These are phyloP conservation scores for Closterium sp. DNA, from an alignment of 139 green algal species.

Conservation along the genomic window DNA sequence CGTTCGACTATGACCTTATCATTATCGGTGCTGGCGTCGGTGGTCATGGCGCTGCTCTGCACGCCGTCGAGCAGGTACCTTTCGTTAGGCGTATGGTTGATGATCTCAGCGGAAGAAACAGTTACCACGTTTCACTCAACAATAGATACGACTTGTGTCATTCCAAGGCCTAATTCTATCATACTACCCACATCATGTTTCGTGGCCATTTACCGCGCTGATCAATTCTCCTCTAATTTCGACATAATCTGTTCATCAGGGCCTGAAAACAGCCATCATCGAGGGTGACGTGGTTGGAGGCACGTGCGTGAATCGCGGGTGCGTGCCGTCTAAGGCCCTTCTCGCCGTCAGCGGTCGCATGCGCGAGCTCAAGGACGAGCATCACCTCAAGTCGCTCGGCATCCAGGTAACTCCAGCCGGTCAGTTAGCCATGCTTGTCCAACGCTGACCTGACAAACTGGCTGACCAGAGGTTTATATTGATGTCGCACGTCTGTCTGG, in stretches of 20 bases:
- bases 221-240: background rate
- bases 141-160: background rate
- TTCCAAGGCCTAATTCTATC: background rate
- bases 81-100: background rate
- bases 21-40: slow-evolving; percentile 98
- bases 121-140: background rate
- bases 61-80: slow-evolving; percentile 88
- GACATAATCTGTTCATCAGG: slow-evolving; percentile 49
- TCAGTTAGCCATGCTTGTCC: too few relatives aligned
- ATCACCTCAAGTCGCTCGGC: slow-evolving; percentile 87
- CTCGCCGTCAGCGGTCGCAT: slow-evolving; percentile 92
- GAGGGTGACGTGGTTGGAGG: slow-evolving; percentile 96
- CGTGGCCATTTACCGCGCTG: background rate
- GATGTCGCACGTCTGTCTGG: background rate
- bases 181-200: background rate
- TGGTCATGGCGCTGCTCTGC: slow-evolving; percentile 94
- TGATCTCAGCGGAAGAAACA: background rate
- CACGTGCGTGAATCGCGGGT: slow-evolving; percentile 99
- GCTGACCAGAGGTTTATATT: too few relatives aligned
- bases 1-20: slow-evolving; percentile 96
- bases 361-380: slow-evolving; percentile 84
- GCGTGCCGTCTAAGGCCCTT: slow-evolving; percentile 92
- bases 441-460: too few relatives aligned
- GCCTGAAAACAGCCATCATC: slow-evolving; percentile 94
- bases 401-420: slow-evolving; percentile 57